phyloP scores from a whole-genome alignment of 441 rosid species.

The Manihot esculenta region DNA sequence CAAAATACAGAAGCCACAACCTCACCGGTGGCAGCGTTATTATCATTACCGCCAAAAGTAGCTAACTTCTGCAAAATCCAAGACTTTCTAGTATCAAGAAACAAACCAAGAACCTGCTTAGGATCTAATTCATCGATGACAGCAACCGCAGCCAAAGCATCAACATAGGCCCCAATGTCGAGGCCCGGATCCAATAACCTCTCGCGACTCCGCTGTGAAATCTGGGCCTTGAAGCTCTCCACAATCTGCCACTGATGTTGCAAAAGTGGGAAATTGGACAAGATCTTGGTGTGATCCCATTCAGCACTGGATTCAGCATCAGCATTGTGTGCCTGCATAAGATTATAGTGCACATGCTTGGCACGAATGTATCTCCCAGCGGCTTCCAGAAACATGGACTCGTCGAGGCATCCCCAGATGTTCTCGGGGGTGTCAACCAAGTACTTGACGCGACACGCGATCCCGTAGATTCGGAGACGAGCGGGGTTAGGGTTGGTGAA shows the following conservation, averaged over 20 bases:
- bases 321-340: neutral
- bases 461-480: constrained; percentile 6
- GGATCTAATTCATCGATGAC: constrained; percentile 86
- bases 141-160: constrained; percentile 84
- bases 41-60: constrained; percentile 26
- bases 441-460: constrained; percentile 8
- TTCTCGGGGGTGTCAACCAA: constrained; percentile 61
- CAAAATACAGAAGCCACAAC: constrained; percentile 64
- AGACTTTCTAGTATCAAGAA: constrained; percentile 71
- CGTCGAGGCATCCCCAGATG: constrained; percentile 98
- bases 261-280: constrained; percentile 76
- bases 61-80: constrained; percentile 72
- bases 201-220: constrained; percentile 90
- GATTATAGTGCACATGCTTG: constrained; percentile 1
- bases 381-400: constrained; percentile 20
- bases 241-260: constrained; percentile 99
- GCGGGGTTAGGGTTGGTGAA: neutral
- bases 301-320: constrained; percentile 20
- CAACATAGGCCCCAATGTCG: constrained; percentile 62
- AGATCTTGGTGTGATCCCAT: constrained; percentile 47
- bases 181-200: constrained; percentile 72
- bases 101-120: constrained; percentile 59
- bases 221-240: constrained; percentile 92
- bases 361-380: constrained; percentile 9
- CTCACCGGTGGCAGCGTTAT: constrained; percentile 13